These are phyloP conservation scores for Glycine soja DNA, from an alignment of 306 rosid genomes.

Conservation along the genomic window DNA sequence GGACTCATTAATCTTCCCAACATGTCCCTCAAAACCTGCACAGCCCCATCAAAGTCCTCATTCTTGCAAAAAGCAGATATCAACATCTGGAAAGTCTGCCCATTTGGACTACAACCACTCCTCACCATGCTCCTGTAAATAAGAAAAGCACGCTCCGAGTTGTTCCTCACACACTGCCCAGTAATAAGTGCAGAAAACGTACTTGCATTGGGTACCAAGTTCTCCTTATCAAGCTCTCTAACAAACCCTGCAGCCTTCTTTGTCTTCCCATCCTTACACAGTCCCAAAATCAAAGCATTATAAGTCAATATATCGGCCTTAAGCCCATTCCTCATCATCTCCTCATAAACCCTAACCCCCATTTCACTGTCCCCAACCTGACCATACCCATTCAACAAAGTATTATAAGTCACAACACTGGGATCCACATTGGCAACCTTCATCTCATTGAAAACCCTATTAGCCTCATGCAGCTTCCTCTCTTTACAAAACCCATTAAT, in stretches of 20 bases:
- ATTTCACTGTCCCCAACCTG: constrained; percentile 65
- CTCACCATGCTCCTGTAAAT: constrained; percentile 79
- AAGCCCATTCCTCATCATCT: constrained; percentile 69
- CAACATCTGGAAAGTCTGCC: constrained; percentile 62
- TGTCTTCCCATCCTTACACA: constrained; percentile 87
- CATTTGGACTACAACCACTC: constrained; percentile 67
- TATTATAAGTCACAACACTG: constrained; percentile 70
- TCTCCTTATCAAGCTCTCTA: constrained; percentile 70
- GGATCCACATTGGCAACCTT: constrained; percentile 68
- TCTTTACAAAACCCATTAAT: constrained; percentile 76
- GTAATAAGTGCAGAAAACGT: constrained; percentile 80
- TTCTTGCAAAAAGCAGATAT: constrained; percentile 64
- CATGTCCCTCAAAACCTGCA: constrained; percentile 75
- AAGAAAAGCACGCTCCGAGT: constrained; percentile 72
- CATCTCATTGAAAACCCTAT: constrained; percentile 72
- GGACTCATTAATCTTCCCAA: constrained; percentile 59
- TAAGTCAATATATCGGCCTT: constrained; percentile 77
- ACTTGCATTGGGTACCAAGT: constrained; percentile 69
- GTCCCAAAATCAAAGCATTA: constrained; percentile 83
- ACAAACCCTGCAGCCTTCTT: constrained; percentile 79
- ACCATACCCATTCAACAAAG: constrained; percentile 75
- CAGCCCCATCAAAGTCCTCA: constrained; percentile 83
- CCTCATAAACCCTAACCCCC: constrained; percentile 70
- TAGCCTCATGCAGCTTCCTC: constrained; percentile 74
- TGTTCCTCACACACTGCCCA: constrained; percentile 71